Conservation (phyloP, 2,329 filamentous ascomycete genomes). For the Lachnellula subtilissima region DNA sequence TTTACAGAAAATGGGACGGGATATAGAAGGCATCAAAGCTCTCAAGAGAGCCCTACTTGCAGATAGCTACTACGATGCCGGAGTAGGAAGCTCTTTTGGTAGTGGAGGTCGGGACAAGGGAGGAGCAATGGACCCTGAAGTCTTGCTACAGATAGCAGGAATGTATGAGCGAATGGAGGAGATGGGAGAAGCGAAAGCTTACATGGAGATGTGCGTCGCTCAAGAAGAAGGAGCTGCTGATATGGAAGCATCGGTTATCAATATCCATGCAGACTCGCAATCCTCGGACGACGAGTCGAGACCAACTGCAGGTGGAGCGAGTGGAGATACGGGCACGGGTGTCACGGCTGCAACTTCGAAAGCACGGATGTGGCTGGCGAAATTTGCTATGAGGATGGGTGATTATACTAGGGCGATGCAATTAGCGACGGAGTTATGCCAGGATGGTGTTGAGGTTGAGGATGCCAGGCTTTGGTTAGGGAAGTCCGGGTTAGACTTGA, state of each 20-base stretch:
- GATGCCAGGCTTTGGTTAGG: slow-evolving; percentile 85
- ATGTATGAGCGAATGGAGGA: slow-evolving; percentile 82
- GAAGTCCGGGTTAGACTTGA: slow-evolving; percentile 72
- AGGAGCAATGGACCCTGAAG: slow-evolving; percentile 75
- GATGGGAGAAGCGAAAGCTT: slow-evolving; percentile 75
- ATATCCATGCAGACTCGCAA: slow-evolving; percentile 52
- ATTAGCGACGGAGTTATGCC: slow-evolving; percentile 83
- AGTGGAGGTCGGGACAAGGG: slow-evolving; percentile 44
- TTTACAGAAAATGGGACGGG: slow-evolving; percentile 80
- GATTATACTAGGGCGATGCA: slow-evolving; percentile 75
- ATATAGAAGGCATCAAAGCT: slow-evolving; percentile 89
- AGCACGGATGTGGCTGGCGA: slow-evolving; percentile 89
- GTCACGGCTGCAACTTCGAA: slow-evolving; percentile 90
- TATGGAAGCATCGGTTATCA: slow-evolving; percentile 37
- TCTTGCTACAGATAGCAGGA: slow-evolving; percentile 80
- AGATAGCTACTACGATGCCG: slow-evolving; percentile 77
- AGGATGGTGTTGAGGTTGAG: slow-evolving; percentile 94
- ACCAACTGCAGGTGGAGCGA: slow-evolving; percentile 32
- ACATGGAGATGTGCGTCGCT: slow-evolving; percentile 93
- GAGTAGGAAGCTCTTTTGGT: slow-evolving; percentile 38
- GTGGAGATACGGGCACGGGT: slow-evolving; percentile 58
- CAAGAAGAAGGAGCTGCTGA: slow-evolving; percentile 72
- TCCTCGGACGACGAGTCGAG: slow-evolving; percentile 41
- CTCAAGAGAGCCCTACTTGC: slow-evolving; percentile 88
- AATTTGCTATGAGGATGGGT: slow-evolving; percentile 68